Conservation (phyloP, 352 stramenopile genomes). For the Globisporangium orthogonon region DNA sequence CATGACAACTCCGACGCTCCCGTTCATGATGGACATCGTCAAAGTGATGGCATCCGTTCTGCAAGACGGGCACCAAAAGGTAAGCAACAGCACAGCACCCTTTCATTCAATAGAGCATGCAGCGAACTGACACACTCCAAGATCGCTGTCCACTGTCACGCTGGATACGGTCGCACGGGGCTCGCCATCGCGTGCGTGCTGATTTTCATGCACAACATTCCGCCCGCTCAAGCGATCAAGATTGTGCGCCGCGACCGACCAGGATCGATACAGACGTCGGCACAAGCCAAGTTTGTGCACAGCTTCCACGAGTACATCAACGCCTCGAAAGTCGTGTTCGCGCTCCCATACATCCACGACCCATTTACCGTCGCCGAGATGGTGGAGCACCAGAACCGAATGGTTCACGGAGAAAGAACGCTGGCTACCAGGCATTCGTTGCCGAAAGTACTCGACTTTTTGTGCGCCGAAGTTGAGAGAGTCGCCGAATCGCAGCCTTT, state of each 20-base stretch:
- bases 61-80: conserved; percentile 52
- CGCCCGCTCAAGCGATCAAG: conserved; percentile 53
- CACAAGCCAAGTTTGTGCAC: conserved; percentile 65
- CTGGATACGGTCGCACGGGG: conserved; percentile 82
- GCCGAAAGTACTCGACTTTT: conserved; percentile 51
- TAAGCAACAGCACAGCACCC: conserved; percentile 7
- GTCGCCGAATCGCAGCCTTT: conserved; percentile 12
- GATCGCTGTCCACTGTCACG: conserved; percentile 87
- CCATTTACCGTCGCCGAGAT: conserved; percentile 55
- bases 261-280: conserved; percentile 73
- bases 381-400: conserved; percentile 66
- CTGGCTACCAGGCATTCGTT: conserved; percentile 23
- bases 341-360: conserved; percentile 66
- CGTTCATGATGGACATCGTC: conserved; percentile 86
- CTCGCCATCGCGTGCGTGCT: conserved; percentile 83
- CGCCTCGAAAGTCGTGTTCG: conserved; percentile 61
- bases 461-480: conserved; percentile 46
- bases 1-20: conserved; percentile 85
- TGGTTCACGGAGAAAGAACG: conserved; percentile 34
- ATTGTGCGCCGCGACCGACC: conserved; percentile 69
- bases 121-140: conserved; percentile 6
- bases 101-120: background rate
- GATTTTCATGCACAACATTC: conserved; percentile 80
- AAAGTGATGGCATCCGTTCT: conserved; percentile 80
- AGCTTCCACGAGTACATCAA: conserved; percentile 76